phyloP scores from a whole-genome alignment of 805 yeast genomes.

The Metschnikowia chrysomelidarum region DNA sequence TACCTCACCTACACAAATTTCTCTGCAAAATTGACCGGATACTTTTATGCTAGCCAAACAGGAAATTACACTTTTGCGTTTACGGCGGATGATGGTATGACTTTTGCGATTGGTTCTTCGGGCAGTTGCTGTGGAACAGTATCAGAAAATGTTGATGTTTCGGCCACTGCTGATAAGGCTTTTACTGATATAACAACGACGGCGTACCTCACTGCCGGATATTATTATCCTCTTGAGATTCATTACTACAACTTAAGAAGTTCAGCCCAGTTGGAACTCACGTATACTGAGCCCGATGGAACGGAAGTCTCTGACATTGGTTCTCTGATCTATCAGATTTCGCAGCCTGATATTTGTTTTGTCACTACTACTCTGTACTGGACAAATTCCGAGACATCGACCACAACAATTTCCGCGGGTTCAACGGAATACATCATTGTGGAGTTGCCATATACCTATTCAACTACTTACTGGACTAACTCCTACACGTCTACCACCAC shows the following conservation, averaged over 20 bases:
- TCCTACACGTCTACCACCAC: neutral
- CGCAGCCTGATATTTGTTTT: neutral
- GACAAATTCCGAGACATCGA: neutral
- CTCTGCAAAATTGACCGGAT: constrained; percentile 11
- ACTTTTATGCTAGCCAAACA: constrained; percentile 7
- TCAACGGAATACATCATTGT: neutral
- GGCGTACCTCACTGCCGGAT: constrained; percentile 2
- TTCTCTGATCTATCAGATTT: neutral
- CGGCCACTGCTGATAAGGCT: constrained; percentile 5
- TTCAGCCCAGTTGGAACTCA: neutral
- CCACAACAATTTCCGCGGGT: constrained; percentile 4
- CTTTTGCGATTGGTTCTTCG: constrained; percentile 12
- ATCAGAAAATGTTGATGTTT: constrained; percentile 1
- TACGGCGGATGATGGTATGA: constrained; percentile 14
- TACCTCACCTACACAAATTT: constrained; percentile 6
- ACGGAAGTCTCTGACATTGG: constrained; percentile 3
- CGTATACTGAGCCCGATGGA: neutral
- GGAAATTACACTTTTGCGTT: constrained; percentile 12
- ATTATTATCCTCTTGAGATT: constrained; percentile 7
- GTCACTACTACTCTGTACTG: neutral
- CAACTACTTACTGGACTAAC: neutral
- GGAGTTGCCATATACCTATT: constrained; percentile 2
- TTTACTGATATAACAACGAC: neutral
- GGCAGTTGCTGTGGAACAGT: constrained; percentile 13
- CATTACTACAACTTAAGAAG: constrained; percentile 1